These are phyloP conservation scores for Guadua angustifolia DNA, from an alignment of 176 grass and related monocot genomes.

Conservation along the genomic window DNA sequence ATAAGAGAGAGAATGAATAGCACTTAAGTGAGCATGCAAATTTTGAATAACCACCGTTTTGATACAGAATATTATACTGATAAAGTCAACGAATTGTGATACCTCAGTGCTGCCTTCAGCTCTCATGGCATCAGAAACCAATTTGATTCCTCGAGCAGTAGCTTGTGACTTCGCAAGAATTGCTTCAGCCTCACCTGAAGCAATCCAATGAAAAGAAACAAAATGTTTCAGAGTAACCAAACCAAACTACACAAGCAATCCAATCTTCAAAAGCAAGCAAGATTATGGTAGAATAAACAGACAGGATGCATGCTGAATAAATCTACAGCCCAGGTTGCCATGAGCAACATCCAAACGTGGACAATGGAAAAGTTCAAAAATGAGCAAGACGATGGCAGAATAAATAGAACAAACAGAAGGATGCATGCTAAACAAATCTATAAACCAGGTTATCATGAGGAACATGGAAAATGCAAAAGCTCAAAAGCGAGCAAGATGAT, in stretches of 20 bases:
- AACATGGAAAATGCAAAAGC: neutral
- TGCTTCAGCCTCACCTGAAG: conserved; percentile 67
- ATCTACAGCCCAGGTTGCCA: neutral
- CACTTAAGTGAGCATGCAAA: neutral
- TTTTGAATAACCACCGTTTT: neutral
- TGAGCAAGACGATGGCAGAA: neutral
- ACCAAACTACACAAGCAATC: conserved; percentile 23
- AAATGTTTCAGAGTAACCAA: neutral
- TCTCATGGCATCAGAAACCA: conserved; percentile 74
- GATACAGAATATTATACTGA: neutral
- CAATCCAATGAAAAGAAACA: neutral
- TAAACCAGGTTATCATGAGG: neutral
- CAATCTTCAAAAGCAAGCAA: conserved; percentile 18
- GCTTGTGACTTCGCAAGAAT: conserved; percentile 84
- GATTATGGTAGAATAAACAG: neutral
- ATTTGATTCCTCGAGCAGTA: conserved; percentile 72
- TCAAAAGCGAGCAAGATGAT: neutral
- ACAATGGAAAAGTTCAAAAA: neutral
- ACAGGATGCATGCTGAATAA: conserved; percentile 19
- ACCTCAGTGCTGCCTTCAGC: conserved; percentile 81
- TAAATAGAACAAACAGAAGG: conserved; percentile 4
- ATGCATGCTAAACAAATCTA: conserved; percentile 6
- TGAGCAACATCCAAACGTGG: neutral
- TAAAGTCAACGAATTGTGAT: conserved; percentile 3
- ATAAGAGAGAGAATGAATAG: conserved; percentile 23